Evolutionary conservation across 495 filamentous ascomycete genomes (phyloP).

Genomic region (Penicillium samsonianum): DNA sequence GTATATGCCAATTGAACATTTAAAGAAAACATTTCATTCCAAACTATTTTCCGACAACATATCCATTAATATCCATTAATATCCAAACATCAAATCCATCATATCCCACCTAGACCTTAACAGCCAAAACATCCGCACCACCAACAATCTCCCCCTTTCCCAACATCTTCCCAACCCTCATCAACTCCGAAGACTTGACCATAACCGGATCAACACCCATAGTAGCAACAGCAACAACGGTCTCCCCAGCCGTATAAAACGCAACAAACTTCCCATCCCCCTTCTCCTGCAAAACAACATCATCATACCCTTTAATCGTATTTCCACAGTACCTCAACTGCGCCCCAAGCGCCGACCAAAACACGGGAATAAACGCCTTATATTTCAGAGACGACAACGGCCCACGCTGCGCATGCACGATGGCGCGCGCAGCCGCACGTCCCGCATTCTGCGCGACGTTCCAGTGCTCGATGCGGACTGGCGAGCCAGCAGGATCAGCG

Average conservation of each 20-base stretch:
- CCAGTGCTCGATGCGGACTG: slow-evolving; percentile 90
- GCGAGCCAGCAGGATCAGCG: slow-evolving; percentile 53
- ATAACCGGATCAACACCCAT: slow-evolving; percentile 91
- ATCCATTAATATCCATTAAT: neutral
- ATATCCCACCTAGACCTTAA: slow-evolving; percentile 41
- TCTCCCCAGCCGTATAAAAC: slow-evolving; percentile 84
- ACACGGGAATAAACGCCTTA: slow-evolving; percentile 84
- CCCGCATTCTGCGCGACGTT: slow-evolving; percentile 95
- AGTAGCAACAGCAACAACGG: slow-evolving; percentile 85
- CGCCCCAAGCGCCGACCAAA: slow-evolving; percentile 89
- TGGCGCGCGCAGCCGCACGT: slow-evolving; percentile 71
- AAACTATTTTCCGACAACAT: neutral
- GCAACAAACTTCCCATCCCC: slow-evolving; percentile 84
- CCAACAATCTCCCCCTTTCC: slow-evolving; percentile 71
- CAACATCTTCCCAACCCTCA: slow-evolving; percentile 81
- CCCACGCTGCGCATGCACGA: slow-evolving; percentile 52
- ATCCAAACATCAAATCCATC: slow-evolving; percentile 15
- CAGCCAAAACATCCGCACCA: slow-evolving; percentile 71
- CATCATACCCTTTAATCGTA: slow-evolving; percentile 78
- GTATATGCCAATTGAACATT: slow-evolving; percentile 25
- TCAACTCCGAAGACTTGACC: slow-evolving; percentile 79
- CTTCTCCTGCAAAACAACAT: slow-evolving; percentile 70
- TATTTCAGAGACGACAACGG: slow-evolving; percentile 48
- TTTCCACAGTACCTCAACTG: slow-evolving; percentile 93
- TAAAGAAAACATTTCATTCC: slow-evolving; percentile 10